Percentiles rank a stretch among this genome's conserved stretches.
phyloP scores from a whole-genome alignment of 768 basidiomycete species.

The Porpolomopsis calyptriformis region DNA sequence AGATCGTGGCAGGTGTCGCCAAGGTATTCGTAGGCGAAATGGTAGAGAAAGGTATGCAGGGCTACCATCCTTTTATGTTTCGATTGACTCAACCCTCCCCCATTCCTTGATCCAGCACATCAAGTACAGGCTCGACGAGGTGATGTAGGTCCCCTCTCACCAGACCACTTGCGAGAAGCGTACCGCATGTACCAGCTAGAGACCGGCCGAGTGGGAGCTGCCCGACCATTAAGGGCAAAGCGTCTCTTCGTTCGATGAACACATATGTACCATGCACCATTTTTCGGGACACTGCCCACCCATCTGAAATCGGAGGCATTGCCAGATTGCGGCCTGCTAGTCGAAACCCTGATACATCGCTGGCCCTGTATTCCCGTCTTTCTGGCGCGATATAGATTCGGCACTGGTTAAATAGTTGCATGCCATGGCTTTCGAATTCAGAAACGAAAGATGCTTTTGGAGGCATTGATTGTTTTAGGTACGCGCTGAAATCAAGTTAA shows the following conservation, averaged over 20 bases:
- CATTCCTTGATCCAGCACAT: conserved; percentile 41
- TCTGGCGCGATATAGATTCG: too few relatives aligned
- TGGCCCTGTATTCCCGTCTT: too few relatives aligned
- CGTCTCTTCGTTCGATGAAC: conserved; percentile 48
- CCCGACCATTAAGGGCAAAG: conserved; percentile 57
- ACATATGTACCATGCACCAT: too few relatives aligned
- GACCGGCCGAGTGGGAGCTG: conserved; percentile 72
- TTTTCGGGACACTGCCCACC: too few relatives aligned
- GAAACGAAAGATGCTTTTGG: too few relatives aligned
- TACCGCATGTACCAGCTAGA: conserved; percentile 76
- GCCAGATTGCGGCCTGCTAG: too few relatives aligned
- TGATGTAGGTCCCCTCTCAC: conserved; percentile 71
- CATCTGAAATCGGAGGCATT: too few relatives aligned
- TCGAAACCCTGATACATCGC: too few relatives aligned
- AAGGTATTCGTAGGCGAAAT: conserved; percentile 94
- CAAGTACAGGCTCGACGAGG: conserved; percentile 60
- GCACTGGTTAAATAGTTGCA: too few relatives aligned
- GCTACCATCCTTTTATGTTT: conserved; percentile 9
- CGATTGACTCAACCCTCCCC: neutral
- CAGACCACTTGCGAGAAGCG: conserved; percentile 84
- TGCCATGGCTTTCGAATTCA: too few relatives aligned
- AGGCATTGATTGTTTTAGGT: too few relatives aligned
- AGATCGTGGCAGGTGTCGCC: conserved; percentile 79
- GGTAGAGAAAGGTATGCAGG: conserved; percentile 77
- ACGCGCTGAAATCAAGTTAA: too few relatives aligned